Percentiles rank a stretch among this genome's conserved stretches.
Evolutionary conservation across 2,329 filamentous ascomycete species (phyloP).

Genomic region (Phialemonium atrogriseum): DNA sequence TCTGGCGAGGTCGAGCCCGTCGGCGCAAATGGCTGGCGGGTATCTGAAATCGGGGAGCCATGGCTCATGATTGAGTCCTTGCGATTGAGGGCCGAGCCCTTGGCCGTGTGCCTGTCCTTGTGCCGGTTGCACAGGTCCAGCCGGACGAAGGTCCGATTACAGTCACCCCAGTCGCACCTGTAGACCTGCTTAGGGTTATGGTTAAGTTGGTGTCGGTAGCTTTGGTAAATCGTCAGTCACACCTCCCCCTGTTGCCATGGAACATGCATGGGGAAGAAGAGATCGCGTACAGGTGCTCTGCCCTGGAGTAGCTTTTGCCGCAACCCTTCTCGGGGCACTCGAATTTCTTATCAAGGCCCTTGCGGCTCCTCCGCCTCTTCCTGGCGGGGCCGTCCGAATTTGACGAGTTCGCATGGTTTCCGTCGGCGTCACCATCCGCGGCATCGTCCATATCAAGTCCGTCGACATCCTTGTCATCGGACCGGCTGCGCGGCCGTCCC

Average conservation of each 20-base stretch:
- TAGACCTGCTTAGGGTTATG: slow-evolving; percentile 95
- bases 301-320: slow-evolving; percentile 91
- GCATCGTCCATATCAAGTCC: slow-evolving; percentile 30
- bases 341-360: slow-evolving; percentile 73
- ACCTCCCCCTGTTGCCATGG: too few species aligned
- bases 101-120: slow-evolving; percentile 70
- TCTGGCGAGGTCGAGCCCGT: slow-evolving; percentile 39
- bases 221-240: slow-evolving; percentile 25
- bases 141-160: slow-evolving; percentile 82
- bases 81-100: slow-evolving; percentile 67
- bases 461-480: slow-evolving; percentile 31
- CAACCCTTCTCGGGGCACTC: slow-evolving; percentile 81
- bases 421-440: slow-evolving; percentile 27
- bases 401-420: slow-evolving; percentile 38
- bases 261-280: background rate
- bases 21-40: slow-evolving; percentile 29
- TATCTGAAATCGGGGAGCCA: slow-evolving; percentile 31
- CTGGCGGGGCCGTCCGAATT: slow-evolving; percentile 45
- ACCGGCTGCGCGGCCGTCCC: slow-evolving; percentile 32
- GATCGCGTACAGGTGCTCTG: slow-evolving; percentile 75
- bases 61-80: slow-evolving; percentile 59
- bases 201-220: slow-evolving; percentile 87
- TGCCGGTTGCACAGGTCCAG: slow-evolving; percentile 87
- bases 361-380: slow-evolving; percentile 64
- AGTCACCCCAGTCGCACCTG: slow-evolving; percentile 85